Conservation (phyloP, 1,139 yeast species). For the Debaryomyces subglobosus region DNA sequence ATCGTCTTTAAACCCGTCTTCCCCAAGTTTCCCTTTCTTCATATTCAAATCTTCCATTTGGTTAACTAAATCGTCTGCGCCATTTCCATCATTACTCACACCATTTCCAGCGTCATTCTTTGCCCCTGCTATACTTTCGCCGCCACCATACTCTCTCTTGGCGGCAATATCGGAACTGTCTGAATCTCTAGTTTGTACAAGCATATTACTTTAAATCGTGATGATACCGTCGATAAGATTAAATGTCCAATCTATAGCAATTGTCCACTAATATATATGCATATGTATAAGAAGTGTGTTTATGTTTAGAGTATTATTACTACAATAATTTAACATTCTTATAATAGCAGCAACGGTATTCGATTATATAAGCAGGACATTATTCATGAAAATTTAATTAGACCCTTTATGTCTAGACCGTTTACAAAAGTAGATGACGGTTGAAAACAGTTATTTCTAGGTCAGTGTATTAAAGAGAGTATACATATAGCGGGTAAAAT, state of each 20-base stretch:
- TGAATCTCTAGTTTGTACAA: not conserved
- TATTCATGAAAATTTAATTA: slow-evolving; percentile 5
- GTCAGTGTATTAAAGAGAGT: not conserved
- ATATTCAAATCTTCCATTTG: not conserved
- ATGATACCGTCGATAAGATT: not conserved
- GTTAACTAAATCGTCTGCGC: not conserved
- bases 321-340: not conserved
- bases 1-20: not conserved
- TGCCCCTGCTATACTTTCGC: not conserved
- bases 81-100: not conserved
- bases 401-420: slow-evolving; percentile 8
- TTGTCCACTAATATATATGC: not conserved
- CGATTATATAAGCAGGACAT: not conserved
- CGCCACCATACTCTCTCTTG: slow-evolving; percentile 1
- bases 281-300: not conserved
- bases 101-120: not conserved
- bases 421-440: not conserved
- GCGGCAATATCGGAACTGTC: slow-evolving; percentile 8
- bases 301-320: not conserved
- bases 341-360: slow-evolving; percentile 2
- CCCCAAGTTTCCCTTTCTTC: not conserved
- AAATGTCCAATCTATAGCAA: not conserved
- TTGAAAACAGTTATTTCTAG: not conserved
- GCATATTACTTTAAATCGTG: not conserved
- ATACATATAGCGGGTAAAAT: not conserved